A percentile compares a stretch with the other conserved stretches of the same genome.
Evolutionary conservation across 2,329 filamentous ascomycete species (phyloP).

Genomic region (Whalleya microplaca): DNA sequence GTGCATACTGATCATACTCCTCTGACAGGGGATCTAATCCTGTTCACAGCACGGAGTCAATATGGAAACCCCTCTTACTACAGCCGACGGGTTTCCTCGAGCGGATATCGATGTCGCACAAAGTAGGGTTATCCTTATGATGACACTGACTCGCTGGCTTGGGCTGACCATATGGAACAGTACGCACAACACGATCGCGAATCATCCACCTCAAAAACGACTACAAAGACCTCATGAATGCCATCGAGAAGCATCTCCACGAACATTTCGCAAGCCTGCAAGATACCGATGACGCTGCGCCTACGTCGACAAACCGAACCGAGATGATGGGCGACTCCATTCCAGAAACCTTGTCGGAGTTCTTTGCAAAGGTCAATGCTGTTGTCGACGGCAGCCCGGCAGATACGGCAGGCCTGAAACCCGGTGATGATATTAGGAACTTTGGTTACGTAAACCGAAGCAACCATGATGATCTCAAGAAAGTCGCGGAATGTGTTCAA

Average conservation of each 20-base stretch:
- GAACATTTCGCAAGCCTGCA: slow-evolving; percentile 80
- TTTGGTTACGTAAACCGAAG: slow-evolving; percentile 84
- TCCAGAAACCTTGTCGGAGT: slow-evolving; percentile 43
- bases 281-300: slow-evolving; percentile 49
- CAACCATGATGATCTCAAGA: slow-evolving; percentile 85
- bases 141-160: not conserved
- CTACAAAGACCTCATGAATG: slow-evolving; percentile 84
- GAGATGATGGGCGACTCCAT: slow-evolving; percentile 39
- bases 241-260: slow-evolving; percentile 85
- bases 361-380: slow-evolving; percentile 89
- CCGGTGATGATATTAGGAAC: slow-evolving; percentile 78
- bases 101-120: slow-evolving; percentile 94
- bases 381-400: slow-evolving; percentile 81
- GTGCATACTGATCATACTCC: slow-evolving; percentile 33
- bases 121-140: slow-evolving; percentile 58
- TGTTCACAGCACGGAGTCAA: slow-evolving; percentile 77
- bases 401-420: slow-evolving; percentile 76
- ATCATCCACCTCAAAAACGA: slow-evolving; percentile 93
- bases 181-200: slow-evolving; percentile 88
- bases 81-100: slow-evolving; percentile 88
- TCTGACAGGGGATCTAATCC: slow-evolving; percentile 18
- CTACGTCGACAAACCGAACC: slow-evolving; percentile 28
- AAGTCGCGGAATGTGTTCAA: slow-evolving; percentile 87
- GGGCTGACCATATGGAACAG: slow-evolving; percentile 47
- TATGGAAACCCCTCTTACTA: slow-evolving; percentile 88